phyloP scores from a whole-genome alignment of 306 rosid species.

The Castanopsis chinensis region DNA sequence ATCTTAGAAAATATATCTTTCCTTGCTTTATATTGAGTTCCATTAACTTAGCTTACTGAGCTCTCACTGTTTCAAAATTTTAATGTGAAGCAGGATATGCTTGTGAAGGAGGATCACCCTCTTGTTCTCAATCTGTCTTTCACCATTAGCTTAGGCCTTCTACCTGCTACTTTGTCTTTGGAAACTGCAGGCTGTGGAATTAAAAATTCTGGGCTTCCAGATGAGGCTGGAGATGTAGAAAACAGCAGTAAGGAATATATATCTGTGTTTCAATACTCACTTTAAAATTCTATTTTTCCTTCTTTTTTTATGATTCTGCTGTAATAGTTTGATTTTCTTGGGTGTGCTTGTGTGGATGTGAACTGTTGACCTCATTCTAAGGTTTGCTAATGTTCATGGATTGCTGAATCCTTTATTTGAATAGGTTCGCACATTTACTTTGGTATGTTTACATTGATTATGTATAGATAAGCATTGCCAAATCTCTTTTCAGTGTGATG shows the following conservation, averaged over 20 bases:
- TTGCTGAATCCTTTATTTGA: not conserved
- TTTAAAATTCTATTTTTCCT: slow-evolving; percentile 17
- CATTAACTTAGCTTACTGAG: slow-evolving; percentile 23
- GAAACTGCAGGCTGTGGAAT: slow-evolving; percentile 87
- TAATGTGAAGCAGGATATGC: slow-evolving; percentile 57
- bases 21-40: not conserved
- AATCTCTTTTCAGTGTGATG: not conserved
- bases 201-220: slow-evolving; percentile 70
- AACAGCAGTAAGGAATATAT: slow-evolving; percentile 61
- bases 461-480: not conserved
- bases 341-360: slow-evolving; percentile 6
- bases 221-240: slow-evolving; percentile 72
- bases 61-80: slow-evolving; percentile 18
- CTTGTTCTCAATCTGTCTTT: slow-evolving; percentile 79
- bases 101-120: slow-evolving; percentile 86
- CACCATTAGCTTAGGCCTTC: slow-evolving; percentile 83
- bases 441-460: not conserved
- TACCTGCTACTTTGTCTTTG: slow-evolving; percentile 79
- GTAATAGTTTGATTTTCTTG: slow-evolving; percentile 1
- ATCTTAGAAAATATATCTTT: not conserved
- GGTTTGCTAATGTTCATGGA: not conserved
- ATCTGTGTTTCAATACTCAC: slow-evolving; percentile 12
- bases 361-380: not conserved
- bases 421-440: not conserved
- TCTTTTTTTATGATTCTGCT: not conserved